Conservation (phyloP, 2,329 filamentous ascomycete species). For the Ascochyta rabiei region DNA sequence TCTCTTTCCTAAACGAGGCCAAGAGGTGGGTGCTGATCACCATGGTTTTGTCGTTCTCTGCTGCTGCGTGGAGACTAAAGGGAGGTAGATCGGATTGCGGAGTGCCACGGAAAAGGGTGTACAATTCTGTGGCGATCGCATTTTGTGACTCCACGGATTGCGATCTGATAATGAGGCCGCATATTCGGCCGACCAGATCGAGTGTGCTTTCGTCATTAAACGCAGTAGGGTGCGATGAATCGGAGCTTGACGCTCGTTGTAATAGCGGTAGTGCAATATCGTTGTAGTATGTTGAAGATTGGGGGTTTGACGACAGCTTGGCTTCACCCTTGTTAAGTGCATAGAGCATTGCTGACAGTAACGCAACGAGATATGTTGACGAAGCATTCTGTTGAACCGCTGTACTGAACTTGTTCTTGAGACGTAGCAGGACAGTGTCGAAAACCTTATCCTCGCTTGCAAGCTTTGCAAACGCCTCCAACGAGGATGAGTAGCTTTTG, state of each 20-base stretch:
- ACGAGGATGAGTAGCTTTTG: conserved; percentile 58
- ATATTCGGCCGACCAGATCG: conserved; percentile 66
- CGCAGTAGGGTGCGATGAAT: conserved; percentile 35
- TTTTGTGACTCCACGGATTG: conserved; percentile 59
- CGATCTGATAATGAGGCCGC: conserved; percentile 63
- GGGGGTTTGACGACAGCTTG: conserved; percentile 54
- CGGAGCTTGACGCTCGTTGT: conserved; percentile 43
- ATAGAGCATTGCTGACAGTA: conserved; percentile 67
- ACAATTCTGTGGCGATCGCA: conserved; percentile 59
- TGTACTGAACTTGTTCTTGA: conserved; percentile 67
- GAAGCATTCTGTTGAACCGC: conserved; percentile 60
- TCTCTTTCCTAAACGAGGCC: conserved; percentile 54
- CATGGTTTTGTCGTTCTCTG: conserved; percentile 54
- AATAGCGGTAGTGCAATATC: conserved; percentile 55
- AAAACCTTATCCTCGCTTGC: conserved; percentile 67
- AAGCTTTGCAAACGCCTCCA: conserved; percentile 70
- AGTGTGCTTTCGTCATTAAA: conserved; percentile 59
- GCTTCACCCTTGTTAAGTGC: conserved; percentile 62
- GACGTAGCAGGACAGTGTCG: conserved; percentile 65
- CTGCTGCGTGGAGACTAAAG: conserved; percentile 36
- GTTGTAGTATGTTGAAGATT: conserved; percentile 52
- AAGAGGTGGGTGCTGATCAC: conserved; percentile 64
- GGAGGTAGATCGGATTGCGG: conserved; percentile 38
- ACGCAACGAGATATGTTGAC: conserved; percentile 61
- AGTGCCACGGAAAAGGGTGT: conserved; percentile 56